phyloP scores from a whole-genome alignment of 1,284 basidiomycete species.

The Boletus mariae region DNA sequence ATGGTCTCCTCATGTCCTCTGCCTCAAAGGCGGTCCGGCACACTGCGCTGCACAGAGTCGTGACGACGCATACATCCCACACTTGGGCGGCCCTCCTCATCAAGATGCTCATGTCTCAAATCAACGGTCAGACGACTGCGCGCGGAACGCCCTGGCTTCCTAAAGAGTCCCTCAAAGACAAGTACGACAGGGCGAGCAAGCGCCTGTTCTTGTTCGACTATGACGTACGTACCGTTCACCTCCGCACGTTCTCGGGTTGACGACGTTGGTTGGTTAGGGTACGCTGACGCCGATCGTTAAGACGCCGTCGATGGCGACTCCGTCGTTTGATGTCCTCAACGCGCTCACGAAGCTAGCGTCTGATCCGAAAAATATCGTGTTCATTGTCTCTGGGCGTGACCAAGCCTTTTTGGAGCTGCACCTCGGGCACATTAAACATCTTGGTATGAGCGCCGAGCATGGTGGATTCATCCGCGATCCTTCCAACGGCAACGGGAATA shows the following conservation, averaged over 20 bases:
- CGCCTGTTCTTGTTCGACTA: conserved; percentile 95
- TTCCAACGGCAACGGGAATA: conserved; percentile 6
- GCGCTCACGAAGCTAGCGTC: conserved; percentile 71
- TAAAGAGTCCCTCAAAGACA: conserved; percentile 54
- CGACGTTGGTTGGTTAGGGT: conserved; percentile 48
- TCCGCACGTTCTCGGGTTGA: background rate
- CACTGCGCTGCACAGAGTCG: conserved; percentile 73
- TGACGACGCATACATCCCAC: conserved; percentile 92
- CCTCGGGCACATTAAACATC: conserved; percentile 76
- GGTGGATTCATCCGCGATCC: conserved; percentile 89
- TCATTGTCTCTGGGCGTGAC: conserved; percentile 98
- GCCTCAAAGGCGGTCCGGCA: conserved; percentile 81
- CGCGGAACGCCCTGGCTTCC: conserved; percentile 87
- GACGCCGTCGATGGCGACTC: conserved; percentile 84
- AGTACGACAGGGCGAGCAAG: conserved; percentile 75
- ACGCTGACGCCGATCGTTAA: conserved; percentile 98
- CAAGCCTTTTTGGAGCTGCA: conserved; percentile 89
- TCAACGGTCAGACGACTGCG: conserved; percentile 80
- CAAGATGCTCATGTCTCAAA: conserved; percentile 83
- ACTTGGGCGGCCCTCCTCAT: conserved; percentile 94
- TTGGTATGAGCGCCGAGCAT: conserved; percentile 96
- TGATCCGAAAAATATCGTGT: conserved; percentile 89
- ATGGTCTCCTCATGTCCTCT: conserved; percentile 78
- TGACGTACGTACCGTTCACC: conserved; percentile 56
- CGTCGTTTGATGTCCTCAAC: conserved; percentile 71